These are phyloP conservation scores for Microbotryomycetes sp. DNA, from an alignment of 1,284 basidiomycete species.

Conservation along the genomic window DNA sequence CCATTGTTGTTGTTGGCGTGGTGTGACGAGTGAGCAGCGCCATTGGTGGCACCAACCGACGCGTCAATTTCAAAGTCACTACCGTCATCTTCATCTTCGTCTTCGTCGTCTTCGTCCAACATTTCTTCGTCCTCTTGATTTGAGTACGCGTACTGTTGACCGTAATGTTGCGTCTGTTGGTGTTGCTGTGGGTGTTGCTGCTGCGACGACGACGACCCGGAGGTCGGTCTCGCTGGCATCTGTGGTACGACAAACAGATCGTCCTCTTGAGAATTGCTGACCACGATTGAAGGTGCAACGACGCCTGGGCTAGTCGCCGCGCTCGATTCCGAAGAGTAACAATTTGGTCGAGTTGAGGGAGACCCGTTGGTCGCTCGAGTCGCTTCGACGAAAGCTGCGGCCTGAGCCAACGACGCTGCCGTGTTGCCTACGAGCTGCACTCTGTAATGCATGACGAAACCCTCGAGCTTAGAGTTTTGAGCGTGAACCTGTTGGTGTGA, in stretches of 20 bases:
- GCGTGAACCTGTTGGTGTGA: too few species aligned
- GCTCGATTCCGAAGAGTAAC: background rate
- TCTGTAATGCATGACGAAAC: too few species aligned
- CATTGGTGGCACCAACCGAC: constrained; percentile 12
- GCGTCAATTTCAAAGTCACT: constrained; percentile 10
- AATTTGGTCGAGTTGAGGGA: too few species aligned
- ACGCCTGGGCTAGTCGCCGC: background rate
- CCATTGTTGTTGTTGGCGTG: background rate
- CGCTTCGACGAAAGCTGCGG: too few species aligned
- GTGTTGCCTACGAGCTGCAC: too few species aligned
- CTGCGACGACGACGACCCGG: background rate
- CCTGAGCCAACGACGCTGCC: too few species aligned
- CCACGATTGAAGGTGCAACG: background rate
- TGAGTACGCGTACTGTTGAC: background rate
- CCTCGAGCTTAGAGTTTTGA: too few species aligned
- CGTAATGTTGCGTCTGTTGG: too few species aligned
- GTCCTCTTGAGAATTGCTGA: background rate
- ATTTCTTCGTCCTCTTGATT: constrained; percentile 40
- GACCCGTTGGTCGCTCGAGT: too few species aligned
- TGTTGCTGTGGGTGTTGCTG: too few species aligned
- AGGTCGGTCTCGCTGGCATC: background rate
- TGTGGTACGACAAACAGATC: too few species aligned
- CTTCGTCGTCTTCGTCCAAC: constrained; percentile 43
- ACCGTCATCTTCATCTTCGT: constrained; percentile 34
- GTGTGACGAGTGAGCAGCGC: background rate